Evolutionary conservation across 2,329 filamentous ascomycete genomes (phyloP).

Genomic region (Parascedosporium putredinis): DNA sequence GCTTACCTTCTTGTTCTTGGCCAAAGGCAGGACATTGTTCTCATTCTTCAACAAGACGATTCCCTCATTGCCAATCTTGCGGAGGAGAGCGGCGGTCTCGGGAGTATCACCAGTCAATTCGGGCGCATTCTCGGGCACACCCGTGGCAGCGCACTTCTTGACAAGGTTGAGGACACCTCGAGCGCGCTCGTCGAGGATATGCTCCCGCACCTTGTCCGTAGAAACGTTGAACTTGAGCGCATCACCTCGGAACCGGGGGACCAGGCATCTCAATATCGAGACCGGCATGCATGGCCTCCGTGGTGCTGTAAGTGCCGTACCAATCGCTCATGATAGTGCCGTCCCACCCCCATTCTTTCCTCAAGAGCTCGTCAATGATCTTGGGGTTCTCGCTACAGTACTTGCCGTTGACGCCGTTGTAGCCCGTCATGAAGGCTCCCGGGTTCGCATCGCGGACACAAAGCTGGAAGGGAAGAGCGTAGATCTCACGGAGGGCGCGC

Average conservation of each 20-base stretch:
- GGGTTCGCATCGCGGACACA: slow-evolving; percentile 40
- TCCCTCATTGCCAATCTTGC: slow-evolving; percentile 56
- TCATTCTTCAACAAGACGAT: slow-evolving; percentile 69
- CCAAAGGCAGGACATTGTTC: slow-evolving; percentile 49
- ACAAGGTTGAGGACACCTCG: slow-evolving; percentile 48
- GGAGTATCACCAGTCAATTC: slow-evolving; percentile 47
- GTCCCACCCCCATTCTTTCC: slow-evolving; percentile 47
- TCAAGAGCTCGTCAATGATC: slow-evolving; percentile 38
- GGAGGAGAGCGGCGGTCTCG: slow-evolving; percentile 52
- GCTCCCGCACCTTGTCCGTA: slow-evolving; percentile 44
- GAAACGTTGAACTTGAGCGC: slow-evolving; percentile 39
- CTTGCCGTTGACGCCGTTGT: slow-evolving; percentile 48
- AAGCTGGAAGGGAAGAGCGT: slow-evolving; percentile 47
- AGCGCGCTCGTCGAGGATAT: slow-evolving; percentile 47
- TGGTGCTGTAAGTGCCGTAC: slow-evolving; percentile 46
- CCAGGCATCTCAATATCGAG: slow-evolving; percentile 53
- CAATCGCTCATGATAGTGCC: slow-evolving; percentile 51
- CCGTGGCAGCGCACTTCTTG: slow-evolving; percentile 42
- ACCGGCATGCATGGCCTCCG: slow-evolving; percentile 38
- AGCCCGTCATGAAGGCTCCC: slow-evolving; percentile 47
- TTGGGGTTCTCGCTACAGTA: slow-evolving; percentile 44
- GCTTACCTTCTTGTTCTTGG: slow-evolving; percentile 42
- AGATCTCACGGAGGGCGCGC: slow-evolving; percentile 47
- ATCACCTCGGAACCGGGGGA: slow-evolving; percentile 38
- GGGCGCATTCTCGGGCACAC: slow-evolving; percentile 42